These are phyloP conservation scores for Cyamopsis tetragonoloba DNA, from an alignment of 306 rosid genomes.

Conservation along the genomic window DNA sequence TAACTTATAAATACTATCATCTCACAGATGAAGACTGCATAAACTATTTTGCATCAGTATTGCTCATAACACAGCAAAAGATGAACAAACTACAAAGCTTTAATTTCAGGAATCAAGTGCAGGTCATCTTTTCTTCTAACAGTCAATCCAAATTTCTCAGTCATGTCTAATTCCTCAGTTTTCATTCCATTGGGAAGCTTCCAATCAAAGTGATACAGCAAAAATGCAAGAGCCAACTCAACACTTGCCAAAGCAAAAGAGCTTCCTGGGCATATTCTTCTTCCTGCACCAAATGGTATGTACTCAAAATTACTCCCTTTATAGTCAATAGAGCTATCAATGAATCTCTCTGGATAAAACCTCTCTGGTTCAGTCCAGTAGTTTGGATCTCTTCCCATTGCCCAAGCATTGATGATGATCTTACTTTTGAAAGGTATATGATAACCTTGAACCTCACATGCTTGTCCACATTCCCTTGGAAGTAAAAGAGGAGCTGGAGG, in stretches of 20 bases:
- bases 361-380: conserved; percentile 7
- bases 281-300: conserved; percentile 37
- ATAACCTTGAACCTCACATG: conserved; percentile 27
- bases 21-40: no score
- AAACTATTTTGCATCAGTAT: no score
- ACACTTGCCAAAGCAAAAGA: conserved; percentile 3
- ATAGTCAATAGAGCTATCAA: conserved; percentile 1
- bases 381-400: conserved; percentile 37
- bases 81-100: no score
- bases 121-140: neutral
- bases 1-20: no score
- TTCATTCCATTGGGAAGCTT: neutral
- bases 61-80: no score
- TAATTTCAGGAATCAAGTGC: neutral
- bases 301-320: conserved; percentile 19
- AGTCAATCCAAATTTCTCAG: neutral
- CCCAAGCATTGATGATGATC: conserved; percentile 30
- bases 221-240: conserved; percentile 14
- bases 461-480: conserved; percentile 16
- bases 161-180: neutral
- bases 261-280: conserved; percentile 29
- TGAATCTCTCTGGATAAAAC: conserved; percentile 1
- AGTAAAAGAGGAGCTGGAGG: conserved; percentile 3
- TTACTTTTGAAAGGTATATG: conserved; percentile 19
- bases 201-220: conserved; percentile 19